Evolutionary conservation across 345 rosid genomes (phyloP).

Genomic region (Hypericum androsaemum): DNA sequence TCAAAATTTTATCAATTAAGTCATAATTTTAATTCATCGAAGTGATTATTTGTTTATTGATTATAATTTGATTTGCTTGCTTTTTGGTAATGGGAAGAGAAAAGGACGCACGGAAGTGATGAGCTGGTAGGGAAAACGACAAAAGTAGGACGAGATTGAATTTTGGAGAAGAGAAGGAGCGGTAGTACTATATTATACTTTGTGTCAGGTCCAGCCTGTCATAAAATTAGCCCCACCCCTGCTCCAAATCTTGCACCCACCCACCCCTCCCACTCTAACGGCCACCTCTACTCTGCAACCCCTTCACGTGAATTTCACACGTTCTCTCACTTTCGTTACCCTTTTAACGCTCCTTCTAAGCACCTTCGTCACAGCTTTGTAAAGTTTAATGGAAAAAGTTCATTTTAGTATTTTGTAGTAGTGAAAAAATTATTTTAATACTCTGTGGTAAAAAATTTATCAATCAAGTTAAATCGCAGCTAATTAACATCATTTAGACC

Average conservation of each 20-base stretch:
- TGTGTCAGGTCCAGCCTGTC: conserved; percentile 50
- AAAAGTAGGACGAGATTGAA: conserved; percentile 28
- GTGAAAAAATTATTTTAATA: too few relatives aligned
- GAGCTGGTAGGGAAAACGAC: conserved; percentile 45
- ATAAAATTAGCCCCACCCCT: conserved; percentile 9
- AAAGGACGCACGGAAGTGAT: conserved; percentile 34
- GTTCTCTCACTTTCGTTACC: conserved; percentile 9
- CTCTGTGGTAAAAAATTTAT: too few relatives aligned
- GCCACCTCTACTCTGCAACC: conserved; percentile 12
- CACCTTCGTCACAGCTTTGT: not conserved
- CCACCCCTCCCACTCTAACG: conserved; percentile 14
- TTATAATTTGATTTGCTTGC: too few relatives aligned
- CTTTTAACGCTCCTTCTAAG: conserved; percentile 25
- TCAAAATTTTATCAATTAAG: too few relatives aligned
- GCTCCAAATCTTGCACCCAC: not conserved
- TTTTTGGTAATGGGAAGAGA: conserved; percentile 1
- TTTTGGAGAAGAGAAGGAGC: conserved; percentile 27
- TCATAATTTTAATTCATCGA: too few relatives aligned
- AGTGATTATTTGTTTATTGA: too few relatives aligned
- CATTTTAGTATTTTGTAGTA: too few relatives aligned
- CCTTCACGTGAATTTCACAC: conserved; percentile 33
- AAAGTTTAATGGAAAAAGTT: not conserved
- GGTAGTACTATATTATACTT: conserved; percentile 13
- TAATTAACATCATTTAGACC: too few relatives aligned
- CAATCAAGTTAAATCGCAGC: too few relatives aligned